Base-by-base conservation (phyloP, 768 basidiomycete genomes). In the Rubroboletus satanas region DNA sequence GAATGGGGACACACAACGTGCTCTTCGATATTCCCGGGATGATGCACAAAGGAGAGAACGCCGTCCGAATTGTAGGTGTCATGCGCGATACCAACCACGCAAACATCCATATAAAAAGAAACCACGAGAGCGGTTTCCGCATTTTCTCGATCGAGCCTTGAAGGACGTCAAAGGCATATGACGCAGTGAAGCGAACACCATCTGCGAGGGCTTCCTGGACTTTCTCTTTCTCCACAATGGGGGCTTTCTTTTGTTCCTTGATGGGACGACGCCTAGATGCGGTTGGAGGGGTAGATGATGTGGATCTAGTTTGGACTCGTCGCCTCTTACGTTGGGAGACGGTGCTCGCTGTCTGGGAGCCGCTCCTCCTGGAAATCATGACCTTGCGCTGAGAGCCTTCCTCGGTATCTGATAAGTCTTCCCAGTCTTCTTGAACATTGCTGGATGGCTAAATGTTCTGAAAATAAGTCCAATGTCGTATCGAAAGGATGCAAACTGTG, bases 21-120 rank as follows among this genome's bases (percentile, higher is more conserved):
- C 73, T 74, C 41, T 69, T 74, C 8, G 81, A 83, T 32, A 89
- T 65, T 15, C 80, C 76, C 2, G 89, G 88, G 14, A 90, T 38
- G 45, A 76, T 69, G 68, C 88, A 90, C 1, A 88, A 45, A 0
- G 88, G 87, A 3, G 75, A 64, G 52, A 87, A 73, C 0, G 78
- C 76, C 4, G 69, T 63, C n/a, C 74, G 74, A 51, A 90, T 49
- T 0, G 75, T 75, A 7, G 62, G 45, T 8, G 77, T 73, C 45
- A 84, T 67, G 33, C 66, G 61, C n/a, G 64, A 67, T 7, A 80
- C 45, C 57, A 82, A 58, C 52, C 79, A 60, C 7, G 79, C 72
- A 33, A 87, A 70, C 56, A 85, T 57, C 71, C 73, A 82, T 10
- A 84, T 31, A 56, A 79, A 78, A 23, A 85, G 60, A 35, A 84